Base-by-base conservation (phyloP, 2,329 filamentous ascomycete genomes). In the Trichoderma koningiopsis region DNA sequence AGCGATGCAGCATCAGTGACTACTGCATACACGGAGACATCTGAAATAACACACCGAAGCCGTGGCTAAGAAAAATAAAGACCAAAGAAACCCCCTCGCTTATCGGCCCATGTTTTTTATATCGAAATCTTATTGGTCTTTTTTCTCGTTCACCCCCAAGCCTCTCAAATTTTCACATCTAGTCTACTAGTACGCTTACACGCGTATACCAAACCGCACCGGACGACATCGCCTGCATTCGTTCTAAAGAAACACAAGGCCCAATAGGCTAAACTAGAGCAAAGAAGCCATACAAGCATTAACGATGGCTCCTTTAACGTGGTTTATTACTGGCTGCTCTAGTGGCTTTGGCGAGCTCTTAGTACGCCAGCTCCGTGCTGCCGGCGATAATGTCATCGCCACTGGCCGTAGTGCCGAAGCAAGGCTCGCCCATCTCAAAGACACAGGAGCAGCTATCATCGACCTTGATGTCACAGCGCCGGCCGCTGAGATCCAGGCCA, bases 291-390 rank as follows among this genome's bases (percentile, higher is more conserved):
- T 16, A 62, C 33, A 14, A 4, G 27, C 11, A 16, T 56, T 33
- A 29, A 64, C 22, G 13, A 68, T 63, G 57, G 29, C 58, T 43
- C 19, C 29, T 24, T 49, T 62, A 6, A 79, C 77, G 1, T 82
- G 79, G 79, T 52, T 84, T 19, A 79, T 84, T 49, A 83, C 82
- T 1, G 81, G 81, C 57, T 82, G 80, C 72, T 82, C 81, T 10
- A 82, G 79, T 60, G 82, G 81, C 24, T 83, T 83, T 47, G 82
- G 81, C 16, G 75, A 79, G 47, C 60, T 74, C 5, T 74, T 83
- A 22, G 79, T 80, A 5, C 76, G 77, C 19, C 77, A 80, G 60
- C 76, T 83, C 43, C 73, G 79, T 11, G 75, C 77, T 24, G 72
- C 73, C 2, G 82, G 81, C 0, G 80, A 83, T 56, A 78, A 80